A percentile compares a stretch with the other conserved stretches of the same genome.
Evolutionary conservation across 345 rosid species (phyloP).

Genomic region (Eucalyptus camaldulensis): DNA sequence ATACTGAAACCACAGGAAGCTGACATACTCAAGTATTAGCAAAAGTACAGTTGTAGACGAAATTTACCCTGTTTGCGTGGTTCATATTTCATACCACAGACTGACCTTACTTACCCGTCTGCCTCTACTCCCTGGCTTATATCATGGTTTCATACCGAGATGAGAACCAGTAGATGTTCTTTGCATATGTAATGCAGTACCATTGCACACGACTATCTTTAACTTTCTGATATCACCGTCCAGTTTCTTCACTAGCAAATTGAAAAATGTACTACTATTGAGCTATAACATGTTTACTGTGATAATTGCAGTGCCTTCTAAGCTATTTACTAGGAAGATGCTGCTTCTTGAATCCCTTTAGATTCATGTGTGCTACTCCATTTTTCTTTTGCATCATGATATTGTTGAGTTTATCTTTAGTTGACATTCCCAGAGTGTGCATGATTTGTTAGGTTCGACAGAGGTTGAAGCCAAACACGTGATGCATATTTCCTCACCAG

Average conservation of each 20-base stretch:
- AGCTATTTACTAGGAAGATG: neutral
- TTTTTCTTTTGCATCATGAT: neutral
- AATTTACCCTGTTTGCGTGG: neutral
- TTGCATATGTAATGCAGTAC: neutral
- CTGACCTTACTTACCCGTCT: neutral
- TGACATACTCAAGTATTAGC: neutral
- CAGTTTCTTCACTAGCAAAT: neutral
- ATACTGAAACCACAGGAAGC: neutral
- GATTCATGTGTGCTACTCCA: neutral
- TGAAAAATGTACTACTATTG: neutral
- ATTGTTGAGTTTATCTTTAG: neutral
- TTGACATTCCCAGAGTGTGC: neutral
- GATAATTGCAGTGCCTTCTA: neutral
- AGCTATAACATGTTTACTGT: neutral
- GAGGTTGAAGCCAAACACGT: constrained; percentile 64
- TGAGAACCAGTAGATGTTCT: neutral
- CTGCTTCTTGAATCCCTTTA: neutral
- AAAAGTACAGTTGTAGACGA: neutral
- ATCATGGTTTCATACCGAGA: neutral
- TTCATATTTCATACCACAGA: neutral
- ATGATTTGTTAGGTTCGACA: constrained; percentile 5
- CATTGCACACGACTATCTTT: neutral
- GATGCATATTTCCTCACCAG: constrained; percentile 43
- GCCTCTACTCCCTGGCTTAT: neutral
- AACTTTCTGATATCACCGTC: neutral